Evolutionary conservation across 495 filamentous ascomycete species (phyloP), one percentile per base, ranked within the genome.

Genomic region (Penicillium simplicissimum): DNA sequence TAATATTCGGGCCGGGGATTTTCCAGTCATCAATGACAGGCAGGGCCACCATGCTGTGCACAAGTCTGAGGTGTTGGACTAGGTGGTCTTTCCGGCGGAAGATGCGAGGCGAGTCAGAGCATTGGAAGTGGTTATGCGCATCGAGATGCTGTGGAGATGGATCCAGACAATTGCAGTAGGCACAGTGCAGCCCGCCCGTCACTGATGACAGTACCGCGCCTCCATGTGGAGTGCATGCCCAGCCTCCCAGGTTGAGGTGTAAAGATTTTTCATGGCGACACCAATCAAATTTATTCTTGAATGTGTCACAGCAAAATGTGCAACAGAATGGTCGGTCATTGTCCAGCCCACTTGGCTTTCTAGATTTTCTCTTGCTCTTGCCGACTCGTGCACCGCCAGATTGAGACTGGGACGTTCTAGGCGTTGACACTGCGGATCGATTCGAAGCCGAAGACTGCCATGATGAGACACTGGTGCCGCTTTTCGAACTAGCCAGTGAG

Each of bases 11-110:
- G 5, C 81, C 81, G 8, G 76, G 75, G 19, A 80, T 74, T 71
- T 88, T 90, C 90, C 90, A 92, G 43, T 78, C 78, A 21, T 91
- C 86, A 85, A 91, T 90, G 3, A 78, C 62, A 19, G 76, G 67
- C 19, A 81, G 72, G 59, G 88, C 86, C 58, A 85, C 85, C 58
- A 84, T 82, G 37, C 79, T 71, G 68, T 93, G 90, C 23, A 90
- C 84, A 6, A 91, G 79, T 38, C 87, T 82, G 9, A 93, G 73
- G 64, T 93, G 90, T 65, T 93, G 90, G 14, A 87, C 79, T 7
- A 93, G 79, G 69, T 92, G 90, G 64, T 93, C 90, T 71, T 92
- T 93, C 11, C 89, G 82, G 59, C 88, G 90, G 67, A 92, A 93
- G 1, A 87, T 88, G 8, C 88, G 83, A 55, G 86, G 81, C 55